Percentiles rank a stretch among this genome's conserved stretches.
Conservation (phyloP, 225 moss, liverwort and hornwort genomes). For the Bryum argenteum region DNA sequence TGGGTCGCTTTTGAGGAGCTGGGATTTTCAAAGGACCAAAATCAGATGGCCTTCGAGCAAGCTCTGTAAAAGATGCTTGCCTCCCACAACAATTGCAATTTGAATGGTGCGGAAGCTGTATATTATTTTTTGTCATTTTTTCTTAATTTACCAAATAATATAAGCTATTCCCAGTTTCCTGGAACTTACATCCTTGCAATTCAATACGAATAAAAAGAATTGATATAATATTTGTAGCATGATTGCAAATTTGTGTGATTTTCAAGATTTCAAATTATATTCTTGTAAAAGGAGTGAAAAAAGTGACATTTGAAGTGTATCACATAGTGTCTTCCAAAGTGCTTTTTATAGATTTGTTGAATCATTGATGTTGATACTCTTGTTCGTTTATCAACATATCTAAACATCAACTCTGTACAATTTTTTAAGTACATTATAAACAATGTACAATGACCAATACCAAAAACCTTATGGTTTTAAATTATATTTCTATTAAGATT, state of each 20-base stretch:
- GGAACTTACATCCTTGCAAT: fast-evolving
- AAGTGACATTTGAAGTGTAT: too few species aligned
- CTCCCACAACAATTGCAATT: conserved; percentile 43
- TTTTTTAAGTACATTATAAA: neutral
- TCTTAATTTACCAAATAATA: fast-evolving
- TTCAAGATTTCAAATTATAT: neutral
- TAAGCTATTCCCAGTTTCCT: neutral
- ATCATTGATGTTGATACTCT: too few species aligned
- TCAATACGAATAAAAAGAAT: neutral
- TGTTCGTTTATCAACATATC: too few species aligned
- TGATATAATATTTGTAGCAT: too few species aligned
- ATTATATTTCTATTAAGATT: neutral
- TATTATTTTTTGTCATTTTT: conserved; percentile 16
- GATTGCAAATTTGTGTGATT: too few species aligned
- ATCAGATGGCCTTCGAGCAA: conserved; percentile 23
- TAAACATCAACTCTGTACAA: too few species aligned
- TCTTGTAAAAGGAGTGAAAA: neutral
- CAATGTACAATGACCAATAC: neutral
- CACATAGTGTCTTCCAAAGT: too few species aligned
- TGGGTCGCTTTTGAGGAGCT: neutral
- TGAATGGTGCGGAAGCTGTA: conserved; percentile 21
- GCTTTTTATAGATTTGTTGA: too few species aligned
- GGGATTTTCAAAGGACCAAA: conserved; percentile 22
- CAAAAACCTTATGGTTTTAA: neutral
- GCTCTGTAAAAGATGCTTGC: conserved; percentile 30